Evolutionary conservation across 2,329 filamentous ascomycete genomes (phyloP).

Genomic region (Metarhizium brunneum): DNA sequence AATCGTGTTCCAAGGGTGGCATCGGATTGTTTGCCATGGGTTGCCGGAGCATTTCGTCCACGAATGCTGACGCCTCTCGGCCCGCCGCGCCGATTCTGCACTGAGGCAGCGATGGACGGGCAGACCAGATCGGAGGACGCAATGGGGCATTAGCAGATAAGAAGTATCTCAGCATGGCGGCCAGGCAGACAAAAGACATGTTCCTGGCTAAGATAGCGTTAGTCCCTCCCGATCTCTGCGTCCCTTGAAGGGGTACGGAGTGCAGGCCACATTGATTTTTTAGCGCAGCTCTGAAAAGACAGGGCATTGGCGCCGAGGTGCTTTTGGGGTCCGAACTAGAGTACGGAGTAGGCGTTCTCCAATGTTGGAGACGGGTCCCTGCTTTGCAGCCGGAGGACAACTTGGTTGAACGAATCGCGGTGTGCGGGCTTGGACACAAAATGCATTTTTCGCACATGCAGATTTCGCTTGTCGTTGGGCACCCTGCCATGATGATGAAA

Average conservation of each 20-base stretch:
- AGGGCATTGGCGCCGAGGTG: too few relatives aligned
- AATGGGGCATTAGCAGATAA: neutral
- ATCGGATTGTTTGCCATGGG: neutral
- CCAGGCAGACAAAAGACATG: neutral
- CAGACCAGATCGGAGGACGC: neutral
- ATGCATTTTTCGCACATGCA: too few relatives aligned
- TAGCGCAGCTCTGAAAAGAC: neutral
- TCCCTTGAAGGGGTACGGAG: neutral
- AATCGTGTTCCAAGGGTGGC: neutral
- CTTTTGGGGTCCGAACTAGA: too few relatives aligned
- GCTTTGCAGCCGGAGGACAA: too few relatives aligned
- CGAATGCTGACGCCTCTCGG: neutral
- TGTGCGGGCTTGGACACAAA: too few relatives aligned
- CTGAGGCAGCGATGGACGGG: conserved; percentile 4
- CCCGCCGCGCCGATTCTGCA: conserved; percentile 4
- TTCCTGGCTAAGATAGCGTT: neutral
- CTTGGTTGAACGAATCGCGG: too few relatives aligned
- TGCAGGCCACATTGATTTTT: neutral
- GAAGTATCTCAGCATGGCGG: neutral
- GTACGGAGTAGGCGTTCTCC: too few relatives aligned
- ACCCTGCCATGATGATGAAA: neutral
- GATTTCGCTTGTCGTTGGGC: too few relatives aligned
- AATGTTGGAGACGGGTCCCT: too few relatives aligned
- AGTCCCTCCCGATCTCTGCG: neutral
- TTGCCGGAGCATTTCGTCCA: conserved; percentile 7